Conservation (phyloP, 306 rosid species). For the Dalbergia oliveri region DNA sequence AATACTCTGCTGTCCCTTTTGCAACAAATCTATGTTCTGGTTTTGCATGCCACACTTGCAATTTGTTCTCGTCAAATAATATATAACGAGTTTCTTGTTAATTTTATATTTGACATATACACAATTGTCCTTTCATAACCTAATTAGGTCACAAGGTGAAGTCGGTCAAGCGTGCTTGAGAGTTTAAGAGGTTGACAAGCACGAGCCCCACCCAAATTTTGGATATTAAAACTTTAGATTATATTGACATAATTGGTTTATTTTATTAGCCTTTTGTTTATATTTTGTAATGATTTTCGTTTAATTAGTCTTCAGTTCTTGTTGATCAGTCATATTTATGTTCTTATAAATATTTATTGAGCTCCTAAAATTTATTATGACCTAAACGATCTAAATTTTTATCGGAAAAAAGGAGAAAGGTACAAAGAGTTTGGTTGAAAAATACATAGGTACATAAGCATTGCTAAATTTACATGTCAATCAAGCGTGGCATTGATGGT, state of each 20-base stretch:
- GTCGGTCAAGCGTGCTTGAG: constrained; percentile 11
- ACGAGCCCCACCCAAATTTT: background rate
- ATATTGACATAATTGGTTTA: background rate
- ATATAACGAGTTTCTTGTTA: background rate
- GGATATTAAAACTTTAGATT: too few relatives aligned
- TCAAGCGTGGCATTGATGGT: too few relatives aligned
- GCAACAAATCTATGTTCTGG: constrained; percentile 34
- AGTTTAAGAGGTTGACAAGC: background rate
- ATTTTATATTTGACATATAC: background rate
- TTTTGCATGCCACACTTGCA: constrained; percentile 25
- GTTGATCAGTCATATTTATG: background rate
- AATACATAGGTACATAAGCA: background rate
- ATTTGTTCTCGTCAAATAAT: constrained; percentile 20
- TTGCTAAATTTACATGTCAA: background rate
- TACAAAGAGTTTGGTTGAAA: constrained; percentile 26
- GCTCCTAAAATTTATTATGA: background rate
- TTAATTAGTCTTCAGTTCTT: background rate
- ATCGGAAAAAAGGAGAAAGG: background rate
- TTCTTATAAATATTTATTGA: background rate
- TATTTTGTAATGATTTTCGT: background rate
- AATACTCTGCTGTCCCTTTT: background rate
- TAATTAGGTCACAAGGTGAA: background rate
- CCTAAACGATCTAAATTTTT: background rate
- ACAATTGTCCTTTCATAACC: constrained; percentile 11
- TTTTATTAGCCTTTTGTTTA: background rate